A percentile compares a stretch with the other conserved stretches of the same genome.
These are phyloP conservation scores for Ascochyta clinopodiicola DNA, from an alignment of 2,329 filamentous ascomycete genomes.

Conservation along the genomic window DNA sequence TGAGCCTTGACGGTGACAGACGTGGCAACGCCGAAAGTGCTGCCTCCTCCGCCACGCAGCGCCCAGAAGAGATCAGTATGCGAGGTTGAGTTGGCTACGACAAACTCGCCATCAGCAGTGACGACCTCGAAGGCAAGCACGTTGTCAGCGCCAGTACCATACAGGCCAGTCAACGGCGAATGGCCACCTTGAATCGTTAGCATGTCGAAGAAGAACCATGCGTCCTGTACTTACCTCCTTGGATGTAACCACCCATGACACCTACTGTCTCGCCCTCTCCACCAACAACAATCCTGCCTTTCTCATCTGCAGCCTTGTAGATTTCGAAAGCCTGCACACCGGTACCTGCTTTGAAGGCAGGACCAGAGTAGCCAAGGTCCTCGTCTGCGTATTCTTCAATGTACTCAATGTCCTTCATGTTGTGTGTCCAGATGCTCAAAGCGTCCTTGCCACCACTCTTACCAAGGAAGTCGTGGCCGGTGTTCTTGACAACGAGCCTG, in stretches of 20 bases:
- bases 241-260: slow-evolving; percentile 53
- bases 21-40: slow-evolving; percentile 44
- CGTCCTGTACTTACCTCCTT: slow-evolving; percentile 48
- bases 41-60: slow-evolving; percentile 44
- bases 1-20: slow-evolving; percentile 46
- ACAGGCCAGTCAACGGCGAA: slow-evolving; percentile 58
- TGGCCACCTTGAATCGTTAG: slow-evolving; percentile 50
- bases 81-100: slow-evolving; percentile 38
- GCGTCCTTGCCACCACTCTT: slow-evolving; percentile 45
- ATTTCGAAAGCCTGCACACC: slow-evolving; percentile 62
- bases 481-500: slow-evolving; percentile 45
- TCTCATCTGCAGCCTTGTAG: slow-evolving; percentile 57
- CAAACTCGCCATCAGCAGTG: slow-evolving; percentile 40
- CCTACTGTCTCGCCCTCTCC: slow-evolving; percentile 61
- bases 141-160: slow-evolving; percentile 49
- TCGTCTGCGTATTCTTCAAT: slow-evolving; percentile 42
- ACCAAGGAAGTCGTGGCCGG: slow-evolving; percentile 47
- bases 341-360: slow-evolving; percentile 62
- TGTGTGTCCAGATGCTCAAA: slow-evolving; percentile 47
- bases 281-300: slow-evolving; percentile 59
- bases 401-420: slow-evolving; percentile 45
- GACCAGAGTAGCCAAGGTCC: slow-evolving; percentile 50
- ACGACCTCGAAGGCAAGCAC: slow-evolving; percentile 45
- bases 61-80: slow-evolving; percentile 47
- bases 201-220: not conserved